Base-by-base conservation (phyloP, 495 filamentous ascomycete genomes). In the Copromyces sp. region DNA sequence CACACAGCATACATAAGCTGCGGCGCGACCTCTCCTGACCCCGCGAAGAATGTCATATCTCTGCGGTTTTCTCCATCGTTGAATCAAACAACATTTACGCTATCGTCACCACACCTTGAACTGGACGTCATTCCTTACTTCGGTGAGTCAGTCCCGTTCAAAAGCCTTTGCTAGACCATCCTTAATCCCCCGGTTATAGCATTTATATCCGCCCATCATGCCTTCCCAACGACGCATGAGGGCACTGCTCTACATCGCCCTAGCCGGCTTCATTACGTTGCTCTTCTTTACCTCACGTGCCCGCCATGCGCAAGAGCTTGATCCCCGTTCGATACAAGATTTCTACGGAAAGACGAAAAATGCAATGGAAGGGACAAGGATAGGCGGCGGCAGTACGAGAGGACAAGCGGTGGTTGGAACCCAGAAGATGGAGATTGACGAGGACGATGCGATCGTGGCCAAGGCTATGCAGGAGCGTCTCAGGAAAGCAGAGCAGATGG, bases 141-240 rank as follows among this genome's bases (percentile, higher is more conserved):
- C 14, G 14, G 53, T 3, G 24, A 24, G 3, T 11, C 53, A 32
- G 12, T 32, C 24, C 29, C 29, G 24, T 16, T 16, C 6, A 32
- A 32, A 61, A 11, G 53, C 12, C 12, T 61, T 32, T 8, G 11
- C 53, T 32, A 61, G 4, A 35, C 5, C 53, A 32, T 16, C 24
- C 12, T 61, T 4, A 61, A 61, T 2, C 12, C 3, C 12, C 14
- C 53, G 12, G 14, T 61, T 61, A 20, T 20, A 53, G 39, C 14
- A 11, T 20, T 45, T 24, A 61, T 9, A 61, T 32, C 70, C 42
- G 32, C 71, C 75, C 80, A 84, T 68, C 59, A 94, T 96, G 93
- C 88, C 89, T 76, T 92, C 92, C 1, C 86, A 86, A 76, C 87
- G 93, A 72, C 89, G 92, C 70, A 73, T 92, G 53, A 89, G 88